Percentiles rank a stretch among this genome's conserved stretches.
These are phyloP conservation scores for Plectosphaerella sp. DNA, from an alignment of 2,329 filamentous ascomycete species.

Conservation along the genomic window DNA sequence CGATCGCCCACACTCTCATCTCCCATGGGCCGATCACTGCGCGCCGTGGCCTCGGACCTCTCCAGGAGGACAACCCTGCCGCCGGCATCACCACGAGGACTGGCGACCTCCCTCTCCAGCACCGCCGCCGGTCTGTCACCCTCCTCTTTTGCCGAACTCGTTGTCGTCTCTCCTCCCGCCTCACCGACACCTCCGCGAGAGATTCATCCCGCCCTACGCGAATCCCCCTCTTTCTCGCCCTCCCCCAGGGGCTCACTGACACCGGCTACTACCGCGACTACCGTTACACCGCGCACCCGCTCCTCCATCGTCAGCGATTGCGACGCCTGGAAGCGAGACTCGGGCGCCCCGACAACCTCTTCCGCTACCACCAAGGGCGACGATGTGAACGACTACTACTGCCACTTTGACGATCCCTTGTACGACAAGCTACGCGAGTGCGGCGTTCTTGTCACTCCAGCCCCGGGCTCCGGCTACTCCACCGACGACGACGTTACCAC, in stretches of 20 bases:
- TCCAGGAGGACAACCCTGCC: background rate
- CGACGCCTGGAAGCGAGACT: conserved; percentile 50
- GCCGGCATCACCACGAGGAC: background rate
- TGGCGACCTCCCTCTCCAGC: conserved; percentile 1
- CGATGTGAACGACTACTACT: conserved; percentile 35
- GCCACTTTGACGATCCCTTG: conserved; percentile 12
- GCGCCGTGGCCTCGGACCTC: conserved; percentile 9
- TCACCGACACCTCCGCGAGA: conserved; percentile 40
- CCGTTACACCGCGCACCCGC: background rate
- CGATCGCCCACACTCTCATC: conserved; percentile 17
- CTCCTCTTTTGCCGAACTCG: conserved; percentile 15
- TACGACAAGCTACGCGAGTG: background rate
- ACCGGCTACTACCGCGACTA: background rate
- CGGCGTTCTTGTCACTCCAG: background rate
- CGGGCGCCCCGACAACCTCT: conserved; percentile 43
- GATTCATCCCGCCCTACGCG: conserved; percentile 49
- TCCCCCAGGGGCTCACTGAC: conserved; percentile 13
- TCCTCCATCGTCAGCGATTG: conserved; percentile 15
- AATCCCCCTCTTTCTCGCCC: conserved; percentile 9
- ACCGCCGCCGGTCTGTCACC: conserved; percentile 25
- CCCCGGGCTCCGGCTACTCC: conserved; percentile 24
- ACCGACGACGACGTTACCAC: conserved; percentile 1
- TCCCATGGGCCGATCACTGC: background rate
- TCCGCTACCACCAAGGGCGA: conserved; percentile 28
- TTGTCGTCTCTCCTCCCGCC: conserved; percentile 24